Percentiles rank a stretch among this genome's conserved stretches.
Evolutionary conservation across 306 rosid species (phyloP).

Genomic region (Heteromeles arbutifolia): DNA sequence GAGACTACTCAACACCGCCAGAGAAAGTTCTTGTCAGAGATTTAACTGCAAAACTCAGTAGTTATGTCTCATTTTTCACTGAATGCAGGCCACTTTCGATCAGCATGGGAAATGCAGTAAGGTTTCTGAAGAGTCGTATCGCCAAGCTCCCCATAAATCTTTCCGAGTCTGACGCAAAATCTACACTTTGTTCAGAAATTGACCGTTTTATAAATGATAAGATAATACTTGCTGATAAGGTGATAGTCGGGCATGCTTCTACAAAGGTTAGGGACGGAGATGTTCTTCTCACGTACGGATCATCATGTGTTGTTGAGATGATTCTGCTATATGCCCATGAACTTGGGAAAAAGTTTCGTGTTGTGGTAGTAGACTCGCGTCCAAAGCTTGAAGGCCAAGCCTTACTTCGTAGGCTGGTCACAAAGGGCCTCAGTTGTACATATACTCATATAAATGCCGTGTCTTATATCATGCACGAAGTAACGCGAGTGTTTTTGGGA

Average conservation of each 20-base stretch:
- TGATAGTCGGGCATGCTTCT: slow-evolving; percentile 66
- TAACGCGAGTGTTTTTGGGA: slow-evolving; percentile 70
- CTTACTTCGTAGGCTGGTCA: slow-evolving; percentile 58
- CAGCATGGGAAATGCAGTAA: slow-evolving; percentile 87
- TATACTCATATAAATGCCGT: slow-evolving; percentile 78
- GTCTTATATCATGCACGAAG: slow-evolving; percentile 84
- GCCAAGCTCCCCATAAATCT: slow-evolving; percentile 48
- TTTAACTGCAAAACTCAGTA: slow-evolving; percentile 65
- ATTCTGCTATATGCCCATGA: slow-evolving; percentile 60
- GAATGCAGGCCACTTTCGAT: slow-evolving; percentile 87
- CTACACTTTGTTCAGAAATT: slow-evolving; percentile 59
- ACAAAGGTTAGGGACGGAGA: slow-evolving; percentile 76
- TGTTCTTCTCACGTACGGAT: slow-evolving; percentile 77
- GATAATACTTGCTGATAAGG: slow-evolving; percentile 76
- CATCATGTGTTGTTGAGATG: slow-evolving; percentile 73
- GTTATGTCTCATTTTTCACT: slow-evolving; percentile 65
- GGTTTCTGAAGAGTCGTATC: slow-evolving; percentile 59
- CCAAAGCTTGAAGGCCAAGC: slow-evolving; percentile 83
- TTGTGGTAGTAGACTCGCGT: slow-evolving; percentile 80
- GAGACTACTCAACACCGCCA: slow-evolving; percentile 70
- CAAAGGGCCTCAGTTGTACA: slow-evolving; percentile 68
- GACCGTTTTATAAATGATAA: slow-evolving; percentile 66
- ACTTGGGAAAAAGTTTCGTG: slow-evolving; percentile 69
- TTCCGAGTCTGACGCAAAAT: slow-evolving; percentile 69
- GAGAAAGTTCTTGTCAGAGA: slow-evolving; percentile 63